Conservation (phyloP, 495 filamentous ascomycete genomes). For the Aspergillus sparsus region DNA sequence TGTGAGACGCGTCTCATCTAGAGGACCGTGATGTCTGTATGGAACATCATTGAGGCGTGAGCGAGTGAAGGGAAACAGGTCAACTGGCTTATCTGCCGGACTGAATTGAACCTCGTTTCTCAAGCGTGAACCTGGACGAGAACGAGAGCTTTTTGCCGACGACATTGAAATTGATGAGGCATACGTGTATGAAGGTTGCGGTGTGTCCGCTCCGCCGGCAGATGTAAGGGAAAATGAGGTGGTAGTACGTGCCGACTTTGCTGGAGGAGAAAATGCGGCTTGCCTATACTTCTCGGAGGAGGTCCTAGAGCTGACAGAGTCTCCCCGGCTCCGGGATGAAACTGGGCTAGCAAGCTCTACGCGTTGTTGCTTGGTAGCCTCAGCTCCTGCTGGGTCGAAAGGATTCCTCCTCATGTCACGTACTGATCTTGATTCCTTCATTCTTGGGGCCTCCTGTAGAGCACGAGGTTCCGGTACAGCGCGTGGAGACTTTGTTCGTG, state of each 20-base stretch:
- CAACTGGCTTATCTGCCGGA: slow-evolving; percentile 61
- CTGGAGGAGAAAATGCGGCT: slow-evolving; percentile 41
- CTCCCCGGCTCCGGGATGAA: slow-evolving; percentile 64
- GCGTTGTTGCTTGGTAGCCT: slow-evolving; percentile 51
- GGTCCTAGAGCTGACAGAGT: slow-evolving; percentile 57
- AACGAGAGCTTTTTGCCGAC: slow-evolving; percentile 62
- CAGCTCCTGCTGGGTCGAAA: slow-evolving; percentile 45
- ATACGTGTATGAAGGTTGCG: slow-evolving; percentile 43
- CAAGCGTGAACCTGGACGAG: slow-evolving; percentile 68
- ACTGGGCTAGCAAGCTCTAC: slow-evolving; percentile 62
- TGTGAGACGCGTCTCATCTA: slow-evolving; percentile 66
- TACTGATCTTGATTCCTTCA: slow-evolving; percentile 31
- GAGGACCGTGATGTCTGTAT: slow-evolving; percentile 64
- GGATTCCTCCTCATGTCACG: slow-evolving; percentile 36
- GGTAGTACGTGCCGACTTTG: slow-evolving; percentile 46
- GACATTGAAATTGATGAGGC: slow-evolving; percentile 64
- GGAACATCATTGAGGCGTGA: slow-evolving; percentile 76
- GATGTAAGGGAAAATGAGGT: slow-evolving; percentile 50
- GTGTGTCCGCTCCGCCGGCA: slow-evolving; percentile 37
- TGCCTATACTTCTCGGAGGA: slow-evolving; percentile 47
- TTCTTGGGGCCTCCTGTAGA: slow-evolving; percentile 40
- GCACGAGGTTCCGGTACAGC: slow-evolving; percentile 37
- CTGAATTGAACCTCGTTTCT: slow-evolving; percentile 77
- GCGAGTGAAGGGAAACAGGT: slow-evolving; percentile 66
- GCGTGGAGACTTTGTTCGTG: slow-evolving; percentile 33